Evolutionary conservation across 148 eudicot species (phyloP).

Genomic region (Rhododendron mucronatum): DNA sequence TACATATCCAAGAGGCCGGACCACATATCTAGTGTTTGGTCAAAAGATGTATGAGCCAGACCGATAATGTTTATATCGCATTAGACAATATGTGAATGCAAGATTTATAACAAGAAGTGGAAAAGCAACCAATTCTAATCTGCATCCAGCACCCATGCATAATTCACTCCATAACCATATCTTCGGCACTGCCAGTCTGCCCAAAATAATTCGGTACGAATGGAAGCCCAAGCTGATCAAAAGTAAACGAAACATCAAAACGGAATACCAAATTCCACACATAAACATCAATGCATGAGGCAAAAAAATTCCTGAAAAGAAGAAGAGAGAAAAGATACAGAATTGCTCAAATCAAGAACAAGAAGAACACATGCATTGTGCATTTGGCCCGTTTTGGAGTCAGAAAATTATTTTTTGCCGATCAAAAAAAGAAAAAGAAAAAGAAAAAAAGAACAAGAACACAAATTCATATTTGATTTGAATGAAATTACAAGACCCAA

Average conservation of each 20-base stretch:
- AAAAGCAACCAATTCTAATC: conserved; percentile 69
- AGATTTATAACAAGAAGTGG: neutral
- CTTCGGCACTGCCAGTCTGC: conserved; percentile 49
- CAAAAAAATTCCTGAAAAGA: neutral
- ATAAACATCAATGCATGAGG: neutral
- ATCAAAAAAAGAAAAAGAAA: too few relatives aligned
- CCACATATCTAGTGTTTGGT: too few relatives aligned
- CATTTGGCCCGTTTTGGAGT: too few relatives aligned
- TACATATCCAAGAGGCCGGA: too few relatives aligned
- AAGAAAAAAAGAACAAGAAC: too few relatives aligned
- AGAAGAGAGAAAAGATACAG: neutral
- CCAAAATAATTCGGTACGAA: conserved; percentile 80
- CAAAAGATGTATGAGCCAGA: too few relatives aligned
- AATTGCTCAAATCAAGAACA: conserved; percentile 3
- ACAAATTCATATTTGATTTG: too few relatives aligned
- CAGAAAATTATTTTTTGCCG: too few relatives aligned
- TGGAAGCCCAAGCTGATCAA: conserved; percentile 78
- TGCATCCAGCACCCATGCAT: conserved; percentile 94
- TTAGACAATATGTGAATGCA: neutral
- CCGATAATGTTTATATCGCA: too few relatives aligned
- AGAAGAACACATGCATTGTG: neutral
- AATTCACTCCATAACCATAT: conserved; percentile 79
- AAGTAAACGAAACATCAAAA: neutral
- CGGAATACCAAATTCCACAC: neutral
- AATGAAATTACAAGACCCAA: too few relatives aligned